Conservation (phyloP, 768 basidiomycete genomes). For the Cyclocybe aegerita region DNA sequence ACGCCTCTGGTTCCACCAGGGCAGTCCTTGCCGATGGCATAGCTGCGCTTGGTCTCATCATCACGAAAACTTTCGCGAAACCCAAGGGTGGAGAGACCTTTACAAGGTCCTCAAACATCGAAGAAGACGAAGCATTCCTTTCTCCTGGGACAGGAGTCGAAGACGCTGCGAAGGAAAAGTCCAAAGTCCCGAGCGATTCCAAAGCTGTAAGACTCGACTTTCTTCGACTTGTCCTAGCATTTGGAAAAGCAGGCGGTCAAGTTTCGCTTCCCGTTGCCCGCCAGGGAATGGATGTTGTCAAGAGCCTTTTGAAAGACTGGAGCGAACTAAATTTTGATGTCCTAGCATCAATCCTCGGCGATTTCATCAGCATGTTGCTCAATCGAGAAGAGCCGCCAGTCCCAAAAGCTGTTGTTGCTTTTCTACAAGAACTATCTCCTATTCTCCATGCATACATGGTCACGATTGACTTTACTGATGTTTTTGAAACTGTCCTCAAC, state of each 20-base stretch:
- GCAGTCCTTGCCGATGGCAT: slow-evolving; percentile 64
- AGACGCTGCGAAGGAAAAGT: slow-evolving; percentile 37
- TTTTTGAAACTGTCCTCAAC: slow-evolving; percentile 50
- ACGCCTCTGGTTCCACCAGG: slow-evolving; percentile 52
- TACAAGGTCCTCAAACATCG: slow-evolving; percentile 22
- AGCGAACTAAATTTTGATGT: slow-evolving; percentile 30
- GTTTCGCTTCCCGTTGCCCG: slow-evolving; percentile 37
- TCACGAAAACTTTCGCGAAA: slow-evolving; percentile 45
- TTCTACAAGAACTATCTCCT: slow-evolving; percentile 57
- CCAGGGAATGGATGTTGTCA: slow-evolving; percentile 55
- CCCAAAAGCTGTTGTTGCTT: slow-evolving; percentile 47
- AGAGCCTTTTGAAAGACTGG: slow-evolving; percentile 54
- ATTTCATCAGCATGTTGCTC: slow-evolving; percentile 50
- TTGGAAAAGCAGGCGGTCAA: slow-evolving; percentile 51
- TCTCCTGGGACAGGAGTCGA: slow-evolving; percentile 28
- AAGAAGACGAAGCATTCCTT: slow-evolving; percentile 25
- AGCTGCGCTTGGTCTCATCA: slow-evolving; percentile 59
- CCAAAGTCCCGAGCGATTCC: slow-evolving; percentile 52
- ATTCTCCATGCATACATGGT: slow-evolving; percentile 50
- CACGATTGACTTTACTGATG: slow-evolving; percentile 54
- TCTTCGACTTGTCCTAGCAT: slow-evolving; percentile 51
- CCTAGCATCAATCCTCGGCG: slow-evolving; percentile 52
- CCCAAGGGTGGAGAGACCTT: slow-evolving; percentile 40
- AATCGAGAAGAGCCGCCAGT: slow-evolving; percentile 42
- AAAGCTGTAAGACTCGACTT: slow-evolving; percentile 65